Conservation (phyloP, 768 basidiomycete genomes). For the Chlorophyllum brunneum region DNA sequence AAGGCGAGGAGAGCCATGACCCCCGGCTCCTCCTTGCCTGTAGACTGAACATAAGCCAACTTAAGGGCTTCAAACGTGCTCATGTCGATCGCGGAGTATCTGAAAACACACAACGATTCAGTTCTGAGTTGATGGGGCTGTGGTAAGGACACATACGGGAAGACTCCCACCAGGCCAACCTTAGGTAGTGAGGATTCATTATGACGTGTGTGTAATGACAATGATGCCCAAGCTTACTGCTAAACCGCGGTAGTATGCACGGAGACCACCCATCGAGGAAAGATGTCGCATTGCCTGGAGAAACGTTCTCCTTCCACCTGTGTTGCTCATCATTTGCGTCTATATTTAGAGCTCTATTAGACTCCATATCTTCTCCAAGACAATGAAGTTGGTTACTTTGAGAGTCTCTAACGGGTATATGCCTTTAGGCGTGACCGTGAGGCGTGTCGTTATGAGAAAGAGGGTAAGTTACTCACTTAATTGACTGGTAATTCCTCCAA, state of each 20-base stretch:
- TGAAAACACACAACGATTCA: conserved; percentile 23
- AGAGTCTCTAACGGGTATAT: conserved; percentile 97
- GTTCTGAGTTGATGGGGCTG: background rate
- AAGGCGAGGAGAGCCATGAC: conserved; percentile 85
- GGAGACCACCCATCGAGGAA: conserved; percentile 74
- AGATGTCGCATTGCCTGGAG: conserved; percentile 63
- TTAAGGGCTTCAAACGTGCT: conserved; percentile 96
- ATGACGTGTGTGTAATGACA: background rate
- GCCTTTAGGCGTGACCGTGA: conserved; percentile 42
- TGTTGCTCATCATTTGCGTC: conserved; percentile 97
- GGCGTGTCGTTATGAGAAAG: conserved; percentile 7
- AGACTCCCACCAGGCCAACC: conserved; percentile 95
- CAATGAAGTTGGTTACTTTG: conserved; percentile 54
- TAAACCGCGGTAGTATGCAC: conserved; percentile 89
- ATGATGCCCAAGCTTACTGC: conserved; percentile 48
- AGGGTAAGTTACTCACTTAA: conserved; percentile 61
- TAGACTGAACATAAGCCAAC: conserved; percentile 81
- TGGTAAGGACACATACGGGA: conserved; percentile 56
- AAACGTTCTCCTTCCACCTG: conserved; percentile 51
- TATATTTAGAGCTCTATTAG: conserved; percentile 19
- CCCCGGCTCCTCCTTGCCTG: conserved; percentile 85
- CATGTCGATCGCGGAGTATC: conserved; percentile 96
- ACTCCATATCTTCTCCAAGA: conserved; percentile 20
- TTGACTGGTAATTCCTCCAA: conserved; percentile 94
- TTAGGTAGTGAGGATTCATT: conserved; percentile 27